Percentiles rank a stretch among this genome's conserved stretches.
phyloP scores from a whole-genome alignment of 768 basidiomycete genomes.

The Suillus clintonianus region DNA sequence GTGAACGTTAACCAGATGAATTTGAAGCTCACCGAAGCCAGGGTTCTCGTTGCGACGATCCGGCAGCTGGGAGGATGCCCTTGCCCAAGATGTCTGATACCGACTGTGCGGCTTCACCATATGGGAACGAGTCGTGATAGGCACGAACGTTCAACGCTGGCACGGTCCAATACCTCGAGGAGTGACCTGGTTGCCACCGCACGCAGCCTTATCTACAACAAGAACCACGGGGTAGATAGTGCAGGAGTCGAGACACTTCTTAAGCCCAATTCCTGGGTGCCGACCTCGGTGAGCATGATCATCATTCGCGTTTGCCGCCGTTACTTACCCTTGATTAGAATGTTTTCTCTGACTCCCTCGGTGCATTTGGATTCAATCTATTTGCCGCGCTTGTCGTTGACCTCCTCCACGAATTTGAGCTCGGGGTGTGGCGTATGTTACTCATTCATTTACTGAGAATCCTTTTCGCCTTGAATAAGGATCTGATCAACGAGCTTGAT shows the following conservation, averaged over 20 bases:
- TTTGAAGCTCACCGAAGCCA: conserved; percentile 7
- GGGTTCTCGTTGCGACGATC: conserved; percentile 39
- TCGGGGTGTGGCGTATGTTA: not conserved
- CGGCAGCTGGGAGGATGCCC: conserved; percentile 40
- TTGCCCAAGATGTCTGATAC: conserved; percentile 40
- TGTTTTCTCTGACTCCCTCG: conserved; percentile 29
- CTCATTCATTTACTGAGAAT: conserved; percentile 37
- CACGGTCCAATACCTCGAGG: not conserved
- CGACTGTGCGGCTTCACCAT: conserved; percentile 26
- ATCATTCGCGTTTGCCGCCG: too few species aligned
- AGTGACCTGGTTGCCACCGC: not conserved
- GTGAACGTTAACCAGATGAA: not conserved
- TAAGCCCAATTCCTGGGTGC: not conserved
- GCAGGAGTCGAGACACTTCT: not conserved
- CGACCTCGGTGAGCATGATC: not conserved
- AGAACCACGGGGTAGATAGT: conserved; percentile 1
- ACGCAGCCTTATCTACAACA: not conserved
- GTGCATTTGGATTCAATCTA: too few species aligned
- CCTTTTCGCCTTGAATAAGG: conserved; percentile 18
- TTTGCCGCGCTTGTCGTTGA: too few species aligned
- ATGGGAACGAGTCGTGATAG: conserved; percentile 32
- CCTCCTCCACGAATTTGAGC: too few species aligned
- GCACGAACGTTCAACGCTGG: not conserved
- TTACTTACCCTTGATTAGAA: conserved; percentile 24
- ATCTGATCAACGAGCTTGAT: conserved; percentile 23